Evolutionary conservation across 345 rosid genomes (phyloP).

Genomic region (Nephelium lappaceum): DNA sequence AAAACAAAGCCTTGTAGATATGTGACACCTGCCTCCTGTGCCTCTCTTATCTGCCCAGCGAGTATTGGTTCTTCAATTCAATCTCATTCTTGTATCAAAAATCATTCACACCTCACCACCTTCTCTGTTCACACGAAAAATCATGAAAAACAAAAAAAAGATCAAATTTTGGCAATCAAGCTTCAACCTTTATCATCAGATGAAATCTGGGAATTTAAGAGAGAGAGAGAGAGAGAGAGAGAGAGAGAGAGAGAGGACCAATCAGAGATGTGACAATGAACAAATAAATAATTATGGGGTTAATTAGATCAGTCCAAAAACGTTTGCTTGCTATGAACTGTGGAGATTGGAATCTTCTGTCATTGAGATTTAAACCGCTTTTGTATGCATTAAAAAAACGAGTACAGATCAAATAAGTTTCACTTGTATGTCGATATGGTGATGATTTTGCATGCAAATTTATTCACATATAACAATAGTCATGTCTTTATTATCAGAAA

Average conservation of each 20-base stretch:
- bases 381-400: not conserved
- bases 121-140: conserved; percentile 18
- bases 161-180: not conserved
- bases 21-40: conserved; percentile 48
- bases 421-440: not conserved
- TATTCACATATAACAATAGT: not conserved
- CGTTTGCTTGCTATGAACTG: not conserved
- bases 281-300: conserved; percentile 5
- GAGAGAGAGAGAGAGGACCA: not conserved
- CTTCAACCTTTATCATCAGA: conserved; percentile 8
- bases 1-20: conserved; percentile 23
- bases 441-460: not conserved
- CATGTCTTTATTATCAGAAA: not conserved
- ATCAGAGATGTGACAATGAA: conserved; percentile 6
- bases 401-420: not conserved
- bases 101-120: conserved; percentile 16
- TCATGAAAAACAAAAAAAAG: not conserved
- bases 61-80: conserved; percentile 29
- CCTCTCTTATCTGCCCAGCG: conserved; percentile 40
- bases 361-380: not conserved
- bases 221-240: too few species aligned
- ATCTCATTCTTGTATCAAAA: not conserved
- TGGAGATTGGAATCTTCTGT: conserved; percentile 32
- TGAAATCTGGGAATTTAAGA: not conserved
- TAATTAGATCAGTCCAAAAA: conserved; percentile 27